Evolutionary conservation across 306 rosid genomes (phyloP).

Genomic region (Ammopiptanthus mongolicus): DNA sequence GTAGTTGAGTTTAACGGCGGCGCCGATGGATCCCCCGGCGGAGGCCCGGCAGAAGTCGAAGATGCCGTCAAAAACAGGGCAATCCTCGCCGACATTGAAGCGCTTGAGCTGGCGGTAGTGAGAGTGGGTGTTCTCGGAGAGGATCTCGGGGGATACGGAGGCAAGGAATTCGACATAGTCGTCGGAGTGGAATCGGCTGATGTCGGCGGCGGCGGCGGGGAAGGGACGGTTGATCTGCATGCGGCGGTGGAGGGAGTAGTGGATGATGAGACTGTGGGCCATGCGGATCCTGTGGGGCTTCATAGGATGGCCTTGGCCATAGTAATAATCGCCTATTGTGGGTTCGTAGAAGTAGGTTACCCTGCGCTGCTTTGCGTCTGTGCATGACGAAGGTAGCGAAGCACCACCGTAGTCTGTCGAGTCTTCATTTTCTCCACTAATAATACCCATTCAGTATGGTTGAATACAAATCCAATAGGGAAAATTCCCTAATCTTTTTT

Average conservation of each 20-base stretch:
- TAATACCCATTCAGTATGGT: too few species aligned
- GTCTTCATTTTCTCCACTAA: too few species aligned
- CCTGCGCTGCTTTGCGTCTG: slow-evolving; percentile 50
- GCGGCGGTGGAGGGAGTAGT: slow-evolving; percentile 68
- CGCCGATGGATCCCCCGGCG: slow-evolving; percentile 75
- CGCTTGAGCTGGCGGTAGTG: slow-evolving; percentile 52
- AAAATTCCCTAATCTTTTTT: neutral
- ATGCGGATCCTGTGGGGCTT: slow-evolving; percentile 73
- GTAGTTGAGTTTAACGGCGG: slow-evolving; percentile 61
- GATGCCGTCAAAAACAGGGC: slow-evolving; percentile 73
- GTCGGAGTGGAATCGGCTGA: slow-evolving; percentile 54
- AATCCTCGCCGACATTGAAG: slow-evolving; percentile 73
- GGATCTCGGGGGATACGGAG: slow-evolving; percentile 44
- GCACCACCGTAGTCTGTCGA: slow-evolving; percentile 15
- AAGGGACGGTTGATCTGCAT: slow-evolving; percentile 68
- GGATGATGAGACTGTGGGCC: slow-evolving; percentile 71
- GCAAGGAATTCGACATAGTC: slow-evolving; percentile 66
- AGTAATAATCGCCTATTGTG: slow-evolving; percentile 60
- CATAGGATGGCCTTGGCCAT: slow-evolving; percentile 82
- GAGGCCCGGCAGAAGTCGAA: slow-evolving; percentile 65
- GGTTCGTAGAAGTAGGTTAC: slow-evolving; percentile 81
- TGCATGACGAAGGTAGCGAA: slow-evolving; percentile 45
- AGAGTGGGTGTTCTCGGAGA: slow-evolving; percentile 27
- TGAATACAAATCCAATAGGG: too few species aligned
- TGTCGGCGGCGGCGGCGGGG: slow-evolving; percentile 41